Evolutionary conservation across 2,329 filamentous ascomycete genomes (phyloP), one percentile per base, ranked within the genome.

Genomic region (Stemphylium beticola): DNA sequence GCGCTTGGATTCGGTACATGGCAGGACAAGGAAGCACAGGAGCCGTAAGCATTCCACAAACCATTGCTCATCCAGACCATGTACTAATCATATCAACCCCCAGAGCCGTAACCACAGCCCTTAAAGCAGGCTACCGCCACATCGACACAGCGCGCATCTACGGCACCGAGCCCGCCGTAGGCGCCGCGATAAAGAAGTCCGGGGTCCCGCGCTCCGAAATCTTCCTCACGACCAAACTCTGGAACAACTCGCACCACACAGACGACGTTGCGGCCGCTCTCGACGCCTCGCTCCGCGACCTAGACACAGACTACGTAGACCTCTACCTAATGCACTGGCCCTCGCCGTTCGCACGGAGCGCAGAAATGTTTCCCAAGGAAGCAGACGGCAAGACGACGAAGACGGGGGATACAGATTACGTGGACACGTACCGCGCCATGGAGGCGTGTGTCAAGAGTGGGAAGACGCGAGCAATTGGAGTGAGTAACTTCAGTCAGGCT

Each of bases 271-370:
- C 81, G 75, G 84, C 85, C 75, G 87, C 86, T 68, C 91, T 96
- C 77, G 95, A 64, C 81, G 85, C 63, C 79, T 89, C 87, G 61
- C 79, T 95, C 68, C 83, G 86, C 31, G 93, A 83, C 91, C 89
- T 90, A 85, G 88, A 61, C 71, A 66, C 95, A 59, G 91, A 93
- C 73, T 96, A 96, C 82, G 91, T 96, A 76, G 92, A 96, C 76
- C 85, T 96, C 62, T 96, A 88, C 83, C 82, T 95, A 65, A 86
- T 95, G 71, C 68, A 74, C 40, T 73, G 92, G 96, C 83, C 96
- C 90, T 84, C 91, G 88, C 68, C 86, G 90, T 67, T 87, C 89
- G 54, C 84, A 91, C 71, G 89, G 88, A 80, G 96, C 90, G 54
- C 62, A n/a, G 49, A 48, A 82, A 81, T 56, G 81, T 85, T 69